Evolutionary conservation across 2,329 filamentous ascomycete species (phyloP).

Genomic region (Eutypa lata): DNA sequence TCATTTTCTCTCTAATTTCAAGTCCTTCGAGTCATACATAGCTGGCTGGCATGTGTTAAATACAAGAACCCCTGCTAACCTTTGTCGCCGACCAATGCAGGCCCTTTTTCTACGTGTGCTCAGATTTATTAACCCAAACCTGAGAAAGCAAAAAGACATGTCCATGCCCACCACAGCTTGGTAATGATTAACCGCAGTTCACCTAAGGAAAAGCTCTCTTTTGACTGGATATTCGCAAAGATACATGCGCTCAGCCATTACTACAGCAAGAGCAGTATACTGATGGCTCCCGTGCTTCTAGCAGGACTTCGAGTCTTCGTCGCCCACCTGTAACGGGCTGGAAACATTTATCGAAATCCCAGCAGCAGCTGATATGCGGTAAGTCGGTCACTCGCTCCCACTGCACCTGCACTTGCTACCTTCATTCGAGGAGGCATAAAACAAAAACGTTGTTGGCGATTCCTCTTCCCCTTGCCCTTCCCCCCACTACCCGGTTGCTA

Average conservation of each 20-base stretch:
- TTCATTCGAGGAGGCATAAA: not conserved
- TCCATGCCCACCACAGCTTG: conserved; percentile 26
- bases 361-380: conserved; percentile 54
- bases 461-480: not conserved
- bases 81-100: not conserved
- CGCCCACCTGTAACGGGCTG: conserved; percentile 45
- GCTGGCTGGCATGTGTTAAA: not conserved
- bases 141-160: conserved; percentile 5
- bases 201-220: conserved; percentile 8
- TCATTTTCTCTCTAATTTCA: not conserved
- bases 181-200: conserved; percentile 20
- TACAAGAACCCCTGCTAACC: not conserved
- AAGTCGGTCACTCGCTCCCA: conserved; percentile 31
- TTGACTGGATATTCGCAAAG: not conserved
- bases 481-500: not conserved
- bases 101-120: not conserved
- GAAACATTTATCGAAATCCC: conserved; percentile 51
- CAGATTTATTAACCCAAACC: not conserved
- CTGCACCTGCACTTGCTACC: not conserved
- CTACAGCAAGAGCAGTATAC: conserved; percentile 22
- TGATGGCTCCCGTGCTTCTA: conserved; percentile 32
- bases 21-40: not conserved
- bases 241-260: conserved; percentile 1
- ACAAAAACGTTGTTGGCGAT: not conserved
- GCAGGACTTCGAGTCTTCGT: conserved; percentile 55